Percentiles rank a stretch among this genome's conserved stretches.
phyloP scores from a whole-genome alignment of 1,139 yeast genomes.

The Lipomyces yarrowii region DNA sequence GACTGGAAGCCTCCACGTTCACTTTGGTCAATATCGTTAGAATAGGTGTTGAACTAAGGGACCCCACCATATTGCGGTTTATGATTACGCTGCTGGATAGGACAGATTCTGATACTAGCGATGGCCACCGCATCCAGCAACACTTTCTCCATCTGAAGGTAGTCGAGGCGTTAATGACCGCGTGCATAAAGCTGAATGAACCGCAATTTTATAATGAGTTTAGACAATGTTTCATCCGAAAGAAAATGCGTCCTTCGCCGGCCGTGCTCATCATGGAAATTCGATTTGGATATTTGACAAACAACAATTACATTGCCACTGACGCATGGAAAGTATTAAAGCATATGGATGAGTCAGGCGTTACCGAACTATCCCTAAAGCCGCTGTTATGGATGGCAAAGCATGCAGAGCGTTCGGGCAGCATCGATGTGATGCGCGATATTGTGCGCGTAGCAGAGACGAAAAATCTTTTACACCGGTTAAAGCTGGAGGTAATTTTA shows the following conservation, averaged over 20 bases:
- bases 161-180: constrained; percentile 12
- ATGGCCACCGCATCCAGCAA: not conserved
- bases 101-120: constrained; percentile 11
- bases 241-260: constrained; percentile 11
- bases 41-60: constrained; percentile 18
- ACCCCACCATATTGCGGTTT: constrained; percentile 19
- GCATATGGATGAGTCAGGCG: constrained; percentile 5
- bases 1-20: constrained; percentile 21
- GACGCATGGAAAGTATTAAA: constrained; percentile 15
- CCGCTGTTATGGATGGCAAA: constrained; percentile 19
- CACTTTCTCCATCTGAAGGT: not conserved
- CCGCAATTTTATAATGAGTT: constrained; percentile 14
- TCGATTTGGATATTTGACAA: constrained; percentile 17
- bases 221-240: constrained; percentile 15
- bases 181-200: constrained; percentile 12
- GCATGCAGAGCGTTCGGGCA: constrained; percentile 6
- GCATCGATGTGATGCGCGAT: constrained; percentile 3
- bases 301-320: constrained; percentile 6
- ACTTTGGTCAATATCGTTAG: constrained; percentile 23
- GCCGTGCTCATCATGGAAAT: constrained; percentile 17
- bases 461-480: constrained; percentile 1
- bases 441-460: constrained; percentile 14
- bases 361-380: constrained; percentile 1
- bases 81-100: constrained; percentile 18
- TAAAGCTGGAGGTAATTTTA: constrained; percentile 9